Evolutionary conservation across 176 grass and related monocot species (phyloP), one percentile per base, ranked within the genome.

Genomic region (Poa annua): DNA sequence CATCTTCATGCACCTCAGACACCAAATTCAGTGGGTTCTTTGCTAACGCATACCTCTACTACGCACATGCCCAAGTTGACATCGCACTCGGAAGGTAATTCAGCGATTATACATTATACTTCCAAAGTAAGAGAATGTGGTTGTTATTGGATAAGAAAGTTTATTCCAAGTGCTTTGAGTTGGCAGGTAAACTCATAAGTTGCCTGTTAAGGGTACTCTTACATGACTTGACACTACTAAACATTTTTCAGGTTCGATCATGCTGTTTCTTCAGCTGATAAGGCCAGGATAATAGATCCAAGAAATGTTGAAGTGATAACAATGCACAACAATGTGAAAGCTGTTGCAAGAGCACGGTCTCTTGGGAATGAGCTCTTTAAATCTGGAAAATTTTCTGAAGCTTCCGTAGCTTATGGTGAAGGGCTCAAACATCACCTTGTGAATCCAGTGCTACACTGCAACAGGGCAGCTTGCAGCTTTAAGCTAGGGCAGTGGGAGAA

Each of bases 401-500:
- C 96, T 79, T 90, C 78, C 78, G 38, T 90, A 78, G 91, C 96
- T 80, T 99, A 99, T 85, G 91, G 89, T 4, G 96, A 99, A 80
- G 96, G 96, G 19, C 86, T 99, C 29, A 99, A 86, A 66, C 75
- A 94, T 44, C 85, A 99, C 72, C 85, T 93, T 66, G 83, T 81
- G 32, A 99, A 96, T 75, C 84, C 91, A 85, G 96, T 99, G 29
- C 87, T 99, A 29, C 95, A 93, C 68, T 93, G 96, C 75, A 99
- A 99, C 38, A 93, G 96, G 85, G 96, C 96, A 41, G 96, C 96
- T 80, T 99, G 96, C 81, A 81, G 83, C 50, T 96, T 89, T 49
- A 99, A 99, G 69, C 81, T 99, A 52, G 83, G 78, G 47, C 96
- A 99, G 50, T 99, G 96, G 96, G 96, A 99, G 19, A 95, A 96